Percentiles rank a stretch among this genome's conserved stretches.
Conservation (phyloP, 495 filamentous ascomycete genomes). For the Aspergillus bertholletiae region DNA sequence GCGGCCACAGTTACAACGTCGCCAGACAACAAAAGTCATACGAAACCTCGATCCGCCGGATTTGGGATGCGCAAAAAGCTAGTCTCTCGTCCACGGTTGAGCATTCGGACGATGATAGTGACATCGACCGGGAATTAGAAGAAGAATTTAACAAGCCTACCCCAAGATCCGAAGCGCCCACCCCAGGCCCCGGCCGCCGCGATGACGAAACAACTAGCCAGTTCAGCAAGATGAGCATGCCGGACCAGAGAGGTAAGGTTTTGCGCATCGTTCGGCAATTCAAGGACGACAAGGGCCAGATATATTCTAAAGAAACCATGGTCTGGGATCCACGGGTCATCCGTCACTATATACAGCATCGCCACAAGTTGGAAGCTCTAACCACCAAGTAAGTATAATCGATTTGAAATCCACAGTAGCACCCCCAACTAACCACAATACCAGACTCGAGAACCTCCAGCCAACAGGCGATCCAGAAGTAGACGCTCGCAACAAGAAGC, state of each 20-base stretch:
- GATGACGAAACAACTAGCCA: constrained; percentile 86
- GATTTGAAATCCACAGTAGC: background rate
- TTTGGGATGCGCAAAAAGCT: constrained; percentile 83
- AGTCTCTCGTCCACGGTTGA: constrained; percentile 67
- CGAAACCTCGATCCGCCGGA: constrained; percentile 78
- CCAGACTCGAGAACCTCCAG: constrained; percentile 53
- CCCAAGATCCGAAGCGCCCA: constrained; percentile 58
- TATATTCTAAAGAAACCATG: constrained; percentile 55
- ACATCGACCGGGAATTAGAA: constrained; percentile 65
- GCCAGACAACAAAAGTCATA: constrained; percentile 86
- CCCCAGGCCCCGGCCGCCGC: constrained; percentile 48
- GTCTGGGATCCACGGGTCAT: constrained; percentile 74
- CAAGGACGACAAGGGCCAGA: constrained; percentile 58
- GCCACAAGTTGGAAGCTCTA: constrained; percentile 54
- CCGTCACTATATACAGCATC: constrained; percentile 56
- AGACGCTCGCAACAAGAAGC: constrained; percentile 56
- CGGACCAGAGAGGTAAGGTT: constrained; percentile 66
- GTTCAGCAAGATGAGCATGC: constrained; percentile 72
- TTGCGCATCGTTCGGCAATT: constrained; percentile 70
- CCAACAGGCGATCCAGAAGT: constrained; percentile 77
- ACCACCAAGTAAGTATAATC: constrained; percentile 57
- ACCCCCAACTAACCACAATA: constrained; percentile 2
- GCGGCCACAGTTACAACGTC: constrained; percentile 96
- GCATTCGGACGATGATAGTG: constrained; percentile 57
- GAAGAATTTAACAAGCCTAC: constrained; percentile 61